Evolutionary conservation across 2,329 filamentous ascomycete genomes (phyloP).

Genomic region (Fusarium veterinarium): DNA sequence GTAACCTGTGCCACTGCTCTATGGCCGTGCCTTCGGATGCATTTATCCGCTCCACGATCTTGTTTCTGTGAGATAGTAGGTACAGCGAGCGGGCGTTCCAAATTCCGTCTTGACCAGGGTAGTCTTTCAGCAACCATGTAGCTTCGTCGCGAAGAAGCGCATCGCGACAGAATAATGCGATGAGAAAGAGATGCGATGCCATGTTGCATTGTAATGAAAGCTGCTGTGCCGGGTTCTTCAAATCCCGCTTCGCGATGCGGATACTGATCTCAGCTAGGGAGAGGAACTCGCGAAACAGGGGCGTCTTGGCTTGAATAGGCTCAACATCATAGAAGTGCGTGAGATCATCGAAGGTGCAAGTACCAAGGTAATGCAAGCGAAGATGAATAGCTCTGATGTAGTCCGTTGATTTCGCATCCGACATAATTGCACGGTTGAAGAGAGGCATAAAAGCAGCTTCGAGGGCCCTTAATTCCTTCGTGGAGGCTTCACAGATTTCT

Average conservation of each 20-base stretch:
- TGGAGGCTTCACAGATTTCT: conserved; percentile 22
- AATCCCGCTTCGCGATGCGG: conserved; percentile 7
- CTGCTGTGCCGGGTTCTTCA: conserved; percentile 33
- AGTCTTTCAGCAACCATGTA: conserved; percentile 46
- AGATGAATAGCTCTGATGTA: conserved; percentile 50
- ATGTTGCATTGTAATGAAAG: conserved; percentile 47
- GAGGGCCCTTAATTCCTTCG: conserved; percentile 27
- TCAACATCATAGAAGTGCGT: conserved; percentile 41
- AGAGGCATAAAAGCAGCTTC: conserved; percentile 49
- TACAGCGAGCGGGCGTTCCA: conserved; percentile 47
- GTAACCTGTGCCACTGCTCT: conserved; percentile 49
- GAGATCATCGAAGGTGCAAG: conserved; percentile 46
- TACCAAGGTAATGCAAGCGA: conserved; percentile 45
- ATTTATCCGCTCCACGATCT: conserved; percentile 45
- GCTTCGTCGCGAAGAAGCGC: conserved; percentile 49
- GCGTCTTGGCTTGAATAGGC: conserved; percentile 38
- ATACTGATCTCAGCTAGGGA: conserved; percentile 46
- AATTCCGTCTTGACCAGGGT: conserved; percentile 50
- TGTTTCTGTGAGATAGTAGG: conserved; percentile 42
- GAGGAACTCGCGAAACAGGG: conserved; percentile 49
- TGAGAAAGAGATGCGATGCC: conserved; percentile 38
- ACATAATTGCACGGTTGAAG: conserved; percentile 47
- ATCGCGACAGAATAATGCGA: conserved; percentile 48
- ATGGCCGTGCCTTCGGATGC: conserved; percentile 41
- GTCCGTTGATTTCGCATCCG: conserved; percentile 39